Percentiles rank a stretch among this genome's conserved stretches.
These are phyloP conservation scores for Neurospora sp. DNA, from an alignment of 495 filamentous ascomycete species.

Conservation along the genomic window DNA sequence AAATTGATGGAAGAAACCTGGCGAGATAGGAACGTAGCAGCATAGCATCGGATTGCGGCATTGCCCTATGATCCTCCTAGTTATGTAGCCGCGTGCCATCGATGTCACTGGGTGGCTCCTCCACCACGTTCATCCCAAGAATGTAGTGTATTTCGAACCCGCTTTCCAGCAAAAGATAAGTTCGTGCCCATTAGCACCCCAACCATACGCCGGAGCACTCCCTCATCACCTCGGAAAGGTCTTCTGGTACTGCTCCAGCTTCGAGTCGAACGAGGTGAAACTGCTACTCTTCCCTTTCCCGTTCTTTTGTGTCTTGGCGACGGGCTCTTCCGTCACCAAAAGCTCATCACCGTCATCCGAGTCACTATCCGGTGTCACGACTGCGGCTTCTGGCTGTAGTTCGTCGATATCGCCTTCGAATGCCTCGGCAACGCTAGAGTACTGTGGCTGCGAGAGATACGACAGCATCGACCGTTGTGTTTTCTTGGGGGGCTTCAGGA, in stretches of 20 bases:
- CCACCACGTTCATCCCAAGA: not conserved
- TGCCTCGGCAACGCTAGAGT: conserved; percentile 31
- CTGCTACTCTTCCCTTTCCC: not conserved
- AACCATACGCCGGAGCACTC: not conserved
- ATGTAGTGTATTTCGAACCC: not conserved
- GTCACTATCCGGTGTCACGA: not conserved
- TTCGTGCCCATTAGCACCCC: not conserved
- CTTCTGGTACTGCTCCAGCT: conserved; percentile 2
- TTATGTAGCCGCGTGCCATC: not conserved
- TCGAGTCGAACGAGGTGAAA: conserved; percentile 1
- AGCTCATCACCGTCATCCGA: conserved; percentile 7
- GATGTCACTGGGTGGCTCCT: not conserved
- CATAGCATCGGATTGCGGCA: not conserved
- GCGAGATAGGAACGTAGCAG: not conserved
- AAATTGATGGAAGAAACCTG: not conserved
- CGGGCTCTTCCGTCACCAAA: conserved; percentile 8
- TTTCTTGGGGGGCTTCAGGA: conserved; percentile 8
- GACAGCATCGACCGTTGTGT: conserved; percentile 4
- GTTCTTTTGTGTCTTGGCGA: not conserved
- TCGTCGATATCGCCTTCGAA: conserved; percentile 25
- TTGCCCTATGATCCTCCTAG: not conserved
- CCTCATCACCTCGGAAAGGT: not conserved
- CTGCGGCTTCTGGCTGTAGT: not conserved
- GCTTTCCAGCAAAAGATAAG: not conserved
- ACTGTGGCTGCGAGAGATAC: conserved; percentile 14